Base-by-base conservation (phyloP, 106 monocot species). In the Hemerocallis citrina region DNA sequence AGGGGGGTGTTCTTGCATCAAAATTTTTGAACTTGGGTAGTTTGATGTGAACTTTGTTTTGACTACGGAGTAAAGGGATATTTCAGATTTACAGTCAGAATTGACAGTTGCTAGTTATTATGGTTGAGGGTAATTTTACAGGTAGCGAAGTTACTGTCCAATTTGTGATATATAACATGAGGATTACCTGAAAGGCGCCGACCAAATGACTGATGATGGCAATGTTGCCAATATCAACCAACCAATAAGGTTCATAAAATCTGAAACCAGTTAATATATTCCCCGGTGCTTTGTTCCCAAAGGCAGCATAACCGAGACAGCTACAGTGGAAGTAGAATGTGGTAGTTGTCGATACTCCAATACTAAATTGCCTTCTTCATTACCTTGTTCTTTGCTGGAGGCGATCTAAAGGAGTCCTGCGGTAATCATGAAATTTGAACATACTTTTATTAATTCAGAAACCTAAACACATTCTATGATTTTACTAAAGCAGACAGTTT, bases 21-120 rank as follows among this genome's bases (percentile, higher is more conserved):
- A 16, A 12, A 59, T 22, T 1, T 19, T 59, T 31, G 37, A 30
- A 44, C 52, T 51, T 2, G 78, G 73, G 27, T 35, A 73, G 15
- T 19, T 68, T 47, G 21, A 21, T 28, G 27, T 31, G 0, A 59
- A 32, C 11, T 7, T 3, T 19, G 23, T 52, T 36, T 78, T 73
- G 0, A 78, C 30, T 28, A 52, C 57, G 9, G 73, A 66, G 41
- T 48, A 78, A 19, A 63, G 27, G 4, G 63, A 46, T 33, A 46
- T 43, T 17, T 46, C 19, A 46, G 33, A 63, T 6, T 38, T 38
- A 38, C 11, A 11, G 37, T 11, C 7, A 38, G 37, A 38, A n/a
- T n/a, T n/a, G n/a, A n/a, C n/a, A n/a, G n/a, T n/a, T n/a, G n/a
- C n/a, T n/a, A n/a, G n/a, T n/a, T n/a, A 38, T 38, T 38, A 38